Percentiles rank a stretch among this genome's conserved stretches.
Conservation (phyloP, 495 filamentous ascomycete species). For the Lepraria neglecta region DNA sequence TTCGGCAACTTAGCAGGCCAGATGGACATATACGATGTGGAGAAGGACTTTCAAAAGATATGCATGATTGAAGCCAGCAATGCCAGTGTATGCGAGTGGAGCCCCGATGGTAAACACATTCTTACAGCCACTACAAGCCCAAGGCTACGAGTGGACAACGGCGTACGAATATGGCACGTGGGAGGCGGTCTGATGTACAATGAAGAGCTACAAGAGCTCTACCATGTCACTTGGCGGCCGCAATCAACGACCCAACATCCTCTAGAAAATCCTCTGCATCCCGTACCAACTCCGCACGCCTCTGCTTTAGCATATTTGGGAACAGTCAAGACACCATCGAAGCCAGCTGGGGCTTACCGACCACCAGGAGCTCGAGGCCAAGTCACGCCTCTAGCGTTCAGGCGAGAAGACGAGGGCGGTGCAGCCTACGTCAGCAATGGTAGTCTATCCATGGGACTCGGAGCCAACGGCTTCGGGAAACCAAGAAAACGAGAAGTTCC, state of each 20-base stretch:
- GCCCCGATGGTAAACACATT: slow-evolving; percentile 88
- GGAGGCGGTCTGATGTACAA: slow-evolving; percentile 88
- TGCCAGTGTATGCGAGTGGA: slow-evolving; percentile 91
- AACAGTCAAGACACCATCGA: slow-evolving; percentile 84
- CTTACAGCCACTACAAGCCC: slow-evolving; percentile 95
- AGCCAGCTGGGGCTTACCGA: slow-evolving; percentile 90
- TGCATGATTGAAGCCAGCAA: slow-evolving; percentile 94
- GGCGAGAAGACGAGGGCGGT: slow-evolving; percentile 94
- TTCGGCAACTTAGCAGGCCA: slow-evolving; percentile 96
- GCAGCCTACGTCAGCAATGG: slow-evolving; percentile 83
- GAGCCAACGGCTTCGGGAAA: slow-evolving; percentile 74
- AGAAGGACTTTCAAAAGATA: slow-evolving; percentile 84
- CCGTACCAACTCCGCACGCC: slow-evolving; percentile 71
- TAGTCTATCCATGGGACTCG: slow-evolving; percentile 50
- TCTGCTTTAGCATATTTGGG: slow-evolving; percentile 79
- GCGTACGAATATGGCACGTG: slow-evolving; percentile 91
- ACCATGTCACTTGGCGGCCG: slow-evolving; percentile 87
- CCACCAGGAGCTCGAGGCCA: slow-evolving; percentile 92
- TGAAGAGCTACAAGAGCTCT: slow-evolving; percentile 87
- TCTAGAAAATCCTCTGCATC: slow-evolving; percentile 60
- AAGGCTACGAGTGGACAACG: slow-evolving; percentile 91
- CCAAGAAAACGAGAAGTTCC: slow-evolving; percentile 64
- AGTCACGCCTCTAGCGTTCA: slow-evolving; percentile 86
- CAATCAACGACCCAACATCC: slow-evolving; percentile 54
- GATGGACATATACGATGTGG: slow-evolving; percentile 94